These are phyloP conservation scores for Diutina ranongensis DNA, from an alignment of 1,139 yeast species.

Conservation along the genomic window DNA sequence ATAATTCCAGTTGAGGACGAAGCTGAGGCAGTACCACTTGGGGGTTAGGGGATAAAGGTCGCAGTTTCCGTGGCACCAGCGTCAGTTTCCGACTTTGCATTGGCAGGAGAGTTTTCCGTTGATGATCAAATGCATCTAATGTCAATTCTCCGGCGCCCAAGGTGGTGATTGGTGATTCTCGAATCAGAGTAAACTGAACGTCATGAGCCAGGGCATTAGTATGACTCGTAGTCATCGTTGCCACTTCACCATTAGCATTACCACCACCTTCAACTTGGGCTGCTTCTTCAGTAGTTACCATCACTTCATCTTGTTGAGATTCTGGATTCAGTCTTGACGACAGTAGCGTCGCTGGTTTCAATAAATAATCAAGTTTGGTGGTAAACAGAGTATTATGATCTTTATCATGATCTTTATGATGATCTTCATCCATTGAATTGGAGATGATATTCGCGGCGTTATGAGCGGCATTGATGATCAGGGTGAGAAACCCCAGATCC, in stretches of 20 bases:
- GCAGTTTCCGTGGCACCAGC: not conserved
- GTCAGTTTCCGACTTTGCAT: not conserved
- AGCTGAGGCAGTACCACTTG: not conserved
- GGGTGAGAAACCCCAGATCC: conserved; percentile 15
- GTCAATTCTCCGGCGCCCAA: conserved; percentile 66
- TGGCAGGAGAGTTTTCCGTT: not conserved
- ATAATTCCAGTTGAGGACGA: not conserved
- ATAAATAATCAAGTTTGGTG: conserved; percentile 13
- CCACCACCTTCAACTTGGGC: not conserved
- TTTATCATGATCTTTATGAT: not conserved
- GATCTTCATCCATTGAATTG: not conserved
- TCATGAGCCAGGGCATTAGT: conserved; percentile 8
- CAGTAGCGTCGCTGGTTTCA: conserved; percentile 12
- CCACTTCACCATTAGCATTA: not conserved
- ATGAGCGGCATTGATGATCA: conserved; percentile 21
- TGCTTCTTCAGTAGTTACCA: not conserved
- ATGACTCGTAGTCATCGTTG: not conserved
- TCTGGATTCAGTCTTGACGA: not conserved
- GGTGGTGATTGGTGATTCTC: conserved; percentile 46
- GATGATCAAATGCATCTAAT: conserved; percentile 40
- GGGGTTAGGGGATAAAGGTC: not conserved
- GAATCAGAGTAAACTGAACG: conserved; percentile 47
- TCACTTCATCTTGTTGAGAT: not conserved
- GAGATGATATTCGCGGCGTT: conserved; percentile 18
- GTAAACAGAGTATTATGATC: conserved; percentile 9